A percentile compares a stretch with the other conserved stretches of the same genome.
Evolutionary conservation across 768 basidiomycete genomes (phyloP).

Genomic region (Lactarius pseudohatsudake): DNA sequence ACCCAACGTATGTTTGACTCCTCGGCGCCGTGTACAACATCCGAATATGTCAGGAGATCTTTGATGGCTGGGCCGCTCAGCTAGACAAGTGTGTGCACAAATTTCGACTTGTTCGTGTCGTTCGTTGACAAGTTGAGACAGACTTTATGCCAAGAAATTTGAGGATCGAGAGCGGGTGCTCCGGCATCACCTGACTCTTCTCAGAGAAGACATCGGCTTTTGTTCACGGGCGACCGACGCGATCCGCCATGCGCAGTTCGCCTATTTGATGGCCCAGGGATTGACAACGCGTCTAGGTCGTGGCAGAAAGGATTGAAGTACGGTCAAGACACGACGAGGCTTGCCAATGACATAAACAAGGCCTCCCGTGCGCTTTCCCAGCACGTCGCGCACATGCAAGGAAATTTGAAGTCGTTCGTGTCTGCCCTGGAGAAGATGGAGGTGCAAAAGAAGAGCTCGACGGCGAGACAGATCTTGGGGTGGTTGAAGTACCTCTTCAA

Average conservation of each 20-base stretch:
- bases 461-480: slow-evolving; percentile 1
- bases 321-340: slow-evolving; percentile 12
- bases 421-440: slow-evolving; percentile 17
- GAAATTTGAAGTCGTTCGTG: slow-evolving; percentile 12
- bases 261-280: slow-evolving; percentile 15
- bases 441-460: slow-evolving; percentile 9
- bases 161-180: slow-evolving; percentile 7
- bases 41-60: slow-evolving; percentile 20
- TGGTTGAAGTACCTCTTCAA: slow-evolving; percentile 20
- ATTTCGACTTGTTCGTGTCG: not conserved
- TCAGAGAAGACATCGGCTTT: slow-evolving; percentile 7
- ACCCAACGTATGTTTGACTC: not conserved
- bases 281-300: slow-evolving; percentile 16
- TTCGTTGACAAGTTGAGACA: slow-evolving; percentile 1
- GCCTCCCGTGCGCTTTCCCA: slow-evolving; percentile 8
- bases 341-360: slow-evolving; percentile 18
- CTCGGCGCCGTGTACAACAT: slow-evolving; percentile 16
- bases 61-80: slow-evolving; percentile 16
- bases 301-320: slow-evolving; percentile 14
- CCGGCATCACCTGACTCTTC: not conserved
- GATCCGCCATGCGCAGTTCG: slow-evolving; percentile 20
- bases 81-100: slow-evolving; percentile 14
- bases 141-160: not conserved
- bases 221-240: slow-evolving; percentile 15
- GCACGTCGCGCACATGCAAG: slow-evolving; percentile 3